phyloP scores from a whole-genome alignment of 352 stramenopile genomes.

The Pilasporangium apinafurcum region DNA sequence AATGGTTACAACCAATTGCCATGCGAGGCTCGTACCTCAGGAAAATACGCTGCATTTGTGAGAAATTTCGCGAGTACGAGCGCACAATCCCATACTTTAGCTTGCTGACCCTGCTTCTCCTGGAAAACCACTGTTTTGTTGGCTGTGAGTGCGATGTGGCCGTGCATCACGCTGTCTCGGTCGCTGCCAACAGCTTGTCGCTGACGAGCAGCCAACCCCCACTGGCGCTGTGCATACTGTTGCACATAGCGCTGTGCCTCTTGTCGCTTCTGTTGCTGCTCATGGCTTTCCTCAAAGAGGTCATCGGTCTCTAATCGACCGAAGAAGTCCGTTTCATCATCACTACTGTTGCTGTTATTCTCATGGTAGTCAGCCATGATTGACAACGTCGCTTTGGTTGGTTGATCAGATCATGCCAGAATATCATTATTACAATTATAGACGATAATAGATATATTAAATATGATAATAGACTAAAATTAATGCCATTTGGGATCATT shows the following conservation, averaged over 20 bases:
- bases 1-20: no score
- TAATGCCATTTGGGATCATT: no score
- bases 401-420: no score
- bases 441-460: no score
- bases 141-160: slow-evolving; percentile 14
- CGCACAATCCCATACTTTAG: slow-evolving; percentile 55
- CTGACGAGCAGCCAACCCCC: slow-evolving; percentile 29
- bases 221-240: slow-evolving; percentile 29
- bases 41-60: slow-evolving; percentile 21
- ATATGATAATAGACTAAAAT: no score
- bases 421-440: no score
- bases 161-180: slow-evolving; percentile 24
- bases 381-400: no score
- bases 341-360: slow-evolving; percentile 21
- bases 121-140: slow-evolving; percentile 22
- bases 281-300: slow-evolving; percentile 27
- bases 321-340: slow-evolving; percentile 34
- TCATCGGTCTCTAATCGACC: slow-evolving; percentile 26
- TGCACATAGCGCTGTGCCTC: slow-evolving; percentile 23
- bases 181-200: slow-evolving; percentile 13
- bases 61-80: slow-evolving; percentile 51
- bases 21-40: slow-evolving; percentile 4
- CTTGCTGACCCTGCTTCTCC: slow-evolving; percentile 51
- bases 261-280: slow-evolving; percentile 24
- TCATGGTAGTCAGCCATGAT: no score